Evolutionary conservation across 345 rosid species (phyloP).

Genomic region (Aethionema arabicum): DNA sequence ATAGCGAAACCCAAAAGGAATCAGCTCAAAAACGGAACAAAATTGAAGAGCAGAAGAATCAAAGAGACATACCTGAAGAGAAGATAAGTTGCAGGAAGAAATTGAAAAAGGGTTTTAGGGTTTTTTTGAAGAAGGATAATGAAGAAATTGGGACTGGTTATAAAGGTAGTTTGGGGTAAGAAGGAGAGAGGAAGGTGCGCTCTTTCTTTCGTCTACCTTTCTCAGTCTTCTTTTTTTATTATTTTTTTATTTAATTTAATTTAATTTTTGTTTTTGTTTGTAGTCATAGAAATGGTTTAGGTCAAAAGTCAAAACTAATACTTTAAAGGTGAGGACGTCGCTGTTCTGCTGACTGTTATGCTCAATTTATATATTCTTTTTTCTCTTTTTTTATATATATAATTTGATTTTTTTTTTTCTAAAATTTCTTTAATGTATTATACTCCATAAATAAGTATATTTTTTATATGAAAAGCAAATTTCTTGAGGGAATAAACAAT

Average conservation of each 20-base stretch:
- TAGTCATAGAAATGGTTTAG: constrained; percentile 29
- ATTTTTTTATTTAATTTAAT: neutral
- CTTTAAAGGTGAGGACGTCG: constrained; percentile 37
- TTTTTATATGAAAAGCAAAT: constrained; percentile 20
- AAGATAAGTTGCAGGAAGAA: constrained; percentile 23
- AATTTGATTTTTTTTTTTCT: constrained; percentile 28
- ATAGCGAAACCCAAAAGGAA: constrained; percentile 21
- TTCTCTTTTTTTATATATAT: neutral
- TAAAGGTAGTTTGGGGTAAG: constrained; percentile 22
- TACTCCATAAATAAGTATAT: neutral
- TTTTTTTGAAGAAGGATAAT: constrained; percentile 13
- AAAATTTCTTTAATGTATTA: neutral
- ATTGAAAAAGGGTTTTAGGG: constrained; percentile 8
- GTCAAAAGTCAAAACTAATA: constrained; percentile 39
- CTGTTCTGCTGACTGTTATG: constrained; percentile 35
- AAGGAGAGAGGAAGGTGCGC: constrained; percentile 68
- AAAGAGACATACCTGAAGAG: constrained; percentile 26
- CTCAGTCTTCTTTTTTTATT: constrained; percentile 25
- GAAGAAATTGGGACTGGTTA: neutral
- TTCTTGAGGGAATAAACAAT: constrained; percentile 10
- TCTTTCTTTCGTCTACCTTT: constrained; percentile 50
- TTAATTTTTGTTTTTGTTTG: constrained; percentile 9
- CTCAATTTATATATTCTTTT: neutral
- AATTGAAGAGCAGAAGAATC: neutral
- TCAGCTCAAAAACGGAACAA: neutral